Evolutionary conservation across 805 yeast species (phyloP), one percentile per base, ranked within the genome.

Genomic region (Ogataea haglerorum): DNA sequence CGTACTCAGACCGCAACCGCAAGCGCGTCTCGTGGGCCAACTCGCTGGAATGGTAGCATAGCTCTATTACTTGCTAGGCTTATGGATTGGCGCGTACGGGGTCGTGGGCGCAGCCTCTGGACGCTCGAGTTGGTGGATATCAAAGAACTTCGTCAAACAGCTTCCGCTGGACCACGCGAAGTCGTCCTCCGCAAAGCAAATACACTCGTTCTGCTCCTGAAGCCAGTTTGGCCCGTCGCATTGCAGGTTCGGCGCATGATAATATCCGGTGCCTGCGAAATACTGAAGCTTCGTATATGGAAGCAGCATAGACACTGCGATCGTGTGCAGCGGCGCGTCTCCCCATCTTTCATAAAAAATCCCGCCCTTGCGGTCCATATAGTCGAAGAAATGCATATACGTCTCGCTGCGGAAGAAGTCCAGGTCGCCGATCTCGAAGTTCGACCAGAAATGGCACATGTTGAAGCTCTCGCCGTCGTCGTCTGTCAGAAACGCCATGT

Each of bases 321-420:
- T 51, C 7, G 62, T 47, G 42, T 60, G 65, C 28, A 60, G 51
- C 7, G 65, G 65, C 6, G 62, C 63, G 46, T 76, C 82, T 5
- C 81, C 82, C 81, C 81, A 76, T 40, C 84, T 56, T 53, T 78
- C 83, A 38, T 80, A 80, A 64, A 76, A 80, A 58, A 80, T 78
- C 12, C 85, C 86, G 39, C 85, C 85, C 14, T 71, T 66, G 42
- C 67, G 57, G 61, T 80, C 86, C 48, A 80, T 64, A 53, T 67
- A 63, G 29, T 78, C 73, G 54, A 80, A 80, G 58, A 75, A 80
- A 49, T 72, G 70, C 24, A 49, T 49, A 60, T 80, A 80, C 10
- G 73, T 73, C 31, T 77, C 74, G 16, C 71, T 53, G 48, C 82
- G 60, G 76, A 79, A 80, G 52, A 81, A 71, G 40, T 75, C 72